Evolutionary conservation across 768 basidiomycete species (phyloP).

Genomic region (Rhodosporidiobolus sp.): DNA sequence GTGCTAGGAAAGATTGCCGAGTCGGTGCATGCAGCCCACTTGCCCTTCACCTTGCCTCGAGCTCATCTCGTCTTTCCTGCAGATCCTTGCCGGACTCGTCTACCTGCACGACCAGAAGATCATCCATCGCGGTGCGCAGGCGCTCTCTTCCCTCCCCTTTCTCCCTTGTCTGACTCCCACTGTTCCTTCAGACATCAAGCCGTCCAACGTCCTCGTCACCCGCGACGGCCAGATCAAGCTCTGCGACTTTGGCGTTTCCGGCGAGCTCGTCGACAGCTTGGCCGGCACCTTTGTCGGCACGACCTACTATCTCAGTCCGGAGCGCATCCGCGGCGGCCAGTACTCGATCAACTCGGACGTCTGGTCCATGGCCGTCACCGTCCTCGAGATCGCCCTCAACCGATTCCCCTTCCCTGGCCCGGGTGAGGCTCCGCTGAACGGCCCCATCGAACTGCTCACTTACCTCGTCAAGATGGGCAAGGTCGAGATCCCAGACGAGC

Average conservation of each 20-base stretch:
- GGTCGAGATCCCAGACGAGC: constrained; percentile 39
- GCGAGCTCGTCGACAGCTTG: constrained; percentile 54
- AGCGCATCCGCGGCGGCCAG: constrained; percentile 84
- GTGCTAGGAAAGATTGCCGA: constrained; percentile 89
- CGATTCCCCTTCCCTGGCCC: constrained; percentile 81
- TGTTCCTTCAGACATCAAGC: constrained; percentile 52
- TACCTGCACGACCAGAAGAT: constrained; percentile 88
- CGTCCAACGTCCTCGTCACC: constrained; percentile 54
- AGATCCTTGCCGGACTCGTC: constrained; percentile 86
- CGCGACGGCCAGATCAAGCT: constrained; percentile 54
- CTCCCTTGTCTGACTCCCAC: too few relatives aligned
- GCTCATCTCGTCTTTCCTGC: constrained; percentile 25
- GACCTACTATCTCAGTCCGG: constrained; percentile 65
- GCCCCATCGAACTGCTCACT: constrained; percentile 90
- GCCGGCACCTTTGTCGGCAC: constrained; percentile 55
- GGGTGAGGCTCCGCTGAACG: constrained; percentile 62
- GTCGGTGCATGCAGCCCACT: constrained; percentile 66
- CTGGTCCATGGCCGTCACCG: constrained; percentile 93
- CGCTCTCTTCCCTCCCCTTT: too few relatives aligned
- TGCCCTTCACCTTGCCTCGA: neutral
- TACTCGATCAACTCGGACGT: constrained; percentile 80
- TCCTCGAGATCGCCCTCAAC: constrained; percentile 89
- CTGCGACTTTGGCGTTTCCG: constrained; percentile 55
- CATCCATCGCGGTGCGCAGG: constrained; percentile 71
- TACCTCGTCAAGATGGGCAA: constrained; percentile 80